phyloP scores from a whole-genome alignment of 257 asterid species.

The Solanum sitiens region DNA sequence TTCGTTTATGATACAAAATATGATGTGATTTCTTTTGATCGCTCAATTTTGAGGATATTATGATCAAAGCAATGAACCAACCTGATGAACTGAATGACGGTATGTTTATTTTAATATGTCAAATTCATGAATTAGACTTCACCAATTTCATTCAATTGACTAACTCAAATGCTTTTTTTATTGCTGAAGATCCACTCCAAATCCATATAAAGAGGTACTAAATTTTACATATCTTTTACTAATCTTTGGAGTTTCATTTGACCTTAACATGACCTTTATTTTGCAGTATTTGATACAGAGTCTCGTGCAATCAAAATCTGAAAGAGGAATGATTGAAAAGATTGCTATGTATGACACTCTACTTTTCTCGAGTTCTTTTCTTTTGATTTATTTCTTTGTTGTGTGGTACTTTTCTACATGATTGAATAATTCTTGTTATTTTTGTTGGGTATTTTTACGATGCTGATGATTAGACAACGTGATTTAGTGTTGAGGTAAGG shows the following conservation, averaged over 20 bases:
- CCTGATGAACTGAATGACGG: constrained; percentile 38
- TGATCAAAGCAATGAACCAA: constrained; percentile 39
- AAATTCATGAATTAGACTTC: background rate
- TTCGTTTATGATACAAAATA: background rate
- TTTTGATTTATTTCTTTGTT: background rate
- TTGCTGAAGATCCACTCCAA: constrained; percentile 25
- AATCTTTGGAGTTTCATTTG: background rate
- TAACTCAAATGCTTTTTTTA: background rate
- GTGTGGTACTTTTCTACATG: background rate
- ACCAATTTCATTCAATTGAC: background rate
- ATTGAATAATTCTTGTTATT: background rate
- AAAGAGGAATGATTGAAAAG: constrained; percentile 45
- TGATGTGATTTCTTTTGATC: background rate
- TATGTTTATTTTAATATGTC: background rate
- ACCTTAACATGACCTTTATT: background rate
- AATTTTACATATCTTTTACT: background rate
- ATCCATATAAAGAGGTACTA: constrained; percentile 35
- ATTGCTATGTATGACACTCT: constrained; percentile 27
- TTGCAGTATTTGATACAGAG: constrained; percentile 32
- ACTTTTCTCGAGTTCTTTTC: background rate
- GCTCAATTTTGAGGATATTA: constrained; percentile 48
- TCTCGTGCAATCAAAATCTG: constrained; percentile 37
- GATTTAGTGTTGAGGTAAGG: background rate
- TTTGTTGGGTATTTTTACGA: background rate
- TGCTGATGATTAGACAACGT: constrained; percentile 1